Base-by-base conservation (phyloP, 2,329 filamentous ascomycete species). In the Zymoseptoria crescenta region DNA sequence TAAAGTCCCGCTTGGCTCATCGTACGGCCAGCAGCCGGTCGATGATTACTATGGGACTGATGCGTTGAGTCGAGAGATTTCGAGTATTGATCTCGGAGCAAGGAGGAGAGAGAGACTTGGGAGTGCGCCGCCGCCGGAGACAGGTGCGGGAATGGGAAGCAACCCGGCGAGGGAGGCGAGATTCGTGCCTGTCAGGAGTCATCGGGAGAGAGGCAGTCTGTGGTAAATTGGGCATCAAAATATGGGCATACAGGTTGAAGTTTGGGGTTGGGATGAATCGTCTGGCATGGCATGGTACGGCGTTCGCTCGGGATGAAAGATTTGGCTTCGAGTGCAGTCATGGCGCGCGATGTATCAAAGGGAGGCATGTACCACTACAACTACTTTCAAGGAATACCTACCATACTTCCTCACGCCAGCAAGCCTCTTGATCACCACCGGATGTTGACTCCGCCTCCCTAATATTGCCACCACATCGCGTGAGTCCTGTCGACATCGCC, bases 41-140 rank as follows among this genome's bases (percentile, higher is more conserved):
- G 55, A 74, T 45, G 62, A 59, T 19, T 67, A 65, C 16, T 27
- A 80, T 80, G 58, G 77, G 83, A 29, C 24, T 28, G 62, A 79
- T 80, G 83, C 86, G 20, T 74, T 92, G 56, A 81, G 87, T 73
- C 79, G 89, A 63, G 88, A 92, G 74, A 82, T 92, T 79, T 84
- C 73, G 62, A 74, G 71, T 63, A 78, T 79, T 61, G 77, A 80
- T 62, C 74, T 79, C 62, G 75, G 77, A 20, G 35, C 59, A 7
- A 60, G 61, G 27, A 58, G 61, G 48, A 54, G 60, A 8, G 60
- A 61, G 16, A 45, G 35, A 45, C 16, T 45, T 10, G 35, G 35
- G 7, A 45, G 35, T 45, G 49, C 49, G 21, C 27, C 49, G 49
- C 49, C 27, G 49, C 21, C 49, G 16, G 52, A 30, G 19, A 30